Evolutionary conservation across 768 basidiomycete genomes (phyloP).

Genomic region (Trametes sanguinea): DNA sequence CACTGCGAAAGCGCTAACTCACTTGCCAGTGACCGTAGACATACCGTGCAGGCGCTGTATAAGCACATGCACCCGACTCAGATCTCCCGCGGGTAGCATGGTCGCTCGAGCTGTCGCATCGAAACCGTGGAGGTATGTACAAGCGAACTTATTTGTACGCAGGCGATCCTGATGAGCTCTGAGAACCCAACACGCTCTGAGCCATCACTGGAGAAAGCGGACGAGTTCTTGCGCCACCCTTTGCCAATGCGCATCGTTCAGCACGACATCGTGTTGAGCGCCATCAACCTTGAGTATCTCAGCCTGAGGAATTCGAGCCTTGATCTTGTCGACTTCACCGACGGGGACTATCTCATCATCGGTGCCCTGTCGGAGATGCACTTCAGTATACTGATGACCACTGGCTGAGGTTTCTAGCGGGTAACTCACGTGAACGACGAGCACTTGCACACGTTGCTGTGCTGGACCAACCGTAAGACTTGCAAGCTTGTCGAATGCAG

Average conservation of each 20-base stretch:
- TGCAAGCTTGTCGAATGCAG: slow-evolving; percentile 27
- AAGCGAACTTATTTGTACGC: too few species aligned
- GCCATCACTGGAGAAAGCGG: slow-evolving; percentile 18
- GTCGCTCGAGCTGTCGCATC: too few species aligned
- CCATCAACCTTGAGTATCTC: slow-evolving; percentile 50
- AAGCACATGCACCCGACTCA: too few species aligned
- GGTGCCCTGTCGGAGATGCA: slow-evolving; percentile 48
- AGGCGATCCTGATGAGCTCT: too few species aligned
- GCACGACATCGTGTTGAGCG: slow-evolving; percentile 49
- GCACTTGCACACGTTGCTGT: slow-evolving; percentile 14
- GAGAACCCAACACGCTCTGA: too few species aligned
- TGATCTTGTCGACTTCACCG: slow-evolving; percentile 52
- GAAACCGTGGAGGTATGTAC: too few species aligned
- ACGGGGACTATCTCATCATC: slow-evolving; percentile 56
- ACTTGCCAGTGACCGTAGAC: too few species aligned
- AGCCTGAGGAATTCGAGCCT: slow-evolving; percentile 47
- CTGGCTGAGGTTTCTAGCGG: too few species aligned
- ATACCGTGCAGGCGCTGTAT: too few species aligned
- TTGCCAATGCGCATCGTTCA: slow-evolving; percentile 25
- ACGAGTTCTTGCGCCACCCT: slow-evolving; percentile 20
- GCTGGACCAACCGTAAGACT: not conserved
- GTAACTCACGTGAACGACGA: slow-evolving; percentile 23
- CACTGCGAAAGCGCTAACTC: too few species aligned
- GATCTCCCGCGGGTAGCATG: too few species aligned
- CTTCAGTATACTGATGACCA: not conserved